Percentiles rank a stretch among this genome's conserved stretches.
phyloP scores from a whole-genome alignment of 2,329 filamentous ascomycete genomes.

The Colletotrichum nymphaeae region DNA sequence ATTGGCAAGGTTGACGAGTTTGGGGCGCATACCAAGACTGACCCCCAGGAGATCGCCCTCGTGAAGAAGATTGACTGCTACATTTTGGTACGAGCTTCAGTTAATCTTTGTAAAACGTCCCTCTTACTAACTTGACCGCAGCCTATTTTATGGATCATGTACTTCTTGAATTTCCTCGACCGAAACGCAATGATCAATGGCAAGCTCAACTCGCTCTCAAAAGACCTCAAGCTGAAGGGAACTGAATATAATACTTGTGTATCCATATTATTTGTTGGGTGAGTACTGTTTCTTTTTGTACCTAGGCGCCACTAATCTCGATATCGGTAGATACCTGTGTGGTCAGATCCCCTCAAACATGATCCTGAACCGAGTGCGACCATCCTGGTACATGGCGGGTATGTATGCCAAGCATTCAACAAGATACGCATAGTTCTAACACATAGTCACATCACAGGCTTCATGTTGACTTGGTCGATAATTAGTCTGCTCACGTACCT shows the following conservation, averaged over 20 bases:
- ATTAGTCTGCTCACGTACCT: slow-evolving; percentile 25
- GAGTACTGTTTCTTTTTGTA: slow-evolving; percentile 43
- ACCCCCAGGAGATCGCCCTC: slow-evolving; percentile 49
- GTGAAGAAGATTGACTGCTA: slow-evolving; percentile 48
- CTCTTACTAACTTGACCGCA: slow-evolving; percentile 43
- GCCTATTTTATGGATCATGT: slow-evolving; percentile 38
- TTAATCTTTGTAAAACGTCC: no score
- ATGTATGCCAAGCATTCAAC: slow-evolving; percentile 3
- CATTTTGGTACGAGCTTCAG: slow-evolving; percentile 42
- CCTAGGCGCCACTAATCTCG: slow-evolving; percentile 30
- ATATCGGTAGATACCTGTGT: slow-evolving; percentile 19
- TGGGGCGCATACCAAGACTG: slow-evolving; percentile 51
- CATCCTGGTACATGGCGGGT: slow-evolving; percentile 32
- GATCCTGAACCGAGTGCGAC: slow-evolving; percentile 43
- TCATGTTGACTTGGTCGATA: slow-evolving; percentile 34
- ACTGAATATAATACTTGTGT: slow-evolving; percentile 44
- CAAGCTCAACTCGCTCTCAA: slow-evolving; percentile 42
- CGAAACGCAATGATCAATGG: slow-evolving; percentile 45
- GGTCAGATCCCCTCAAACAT: slow-evolving; percentile 45
- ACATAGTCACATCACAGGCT: slow-evolving; percentile 6
- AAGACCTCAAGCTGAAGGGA: slow-evolving; percentile 42
- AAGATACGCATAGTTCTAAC: slow-evolving; percentile 6
- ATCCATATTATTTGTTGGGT: slow-evolving; percentile 31
- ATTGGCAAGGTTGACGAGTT: slow-evolving; percentile 45
- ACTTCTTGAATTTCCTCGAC: slow-evolving; percentile 41